Evolutionary conservation across 1,284 basidiomycete genomes (phyloP).

Genomic region (Papiliotrema fonsecae): DNA sequence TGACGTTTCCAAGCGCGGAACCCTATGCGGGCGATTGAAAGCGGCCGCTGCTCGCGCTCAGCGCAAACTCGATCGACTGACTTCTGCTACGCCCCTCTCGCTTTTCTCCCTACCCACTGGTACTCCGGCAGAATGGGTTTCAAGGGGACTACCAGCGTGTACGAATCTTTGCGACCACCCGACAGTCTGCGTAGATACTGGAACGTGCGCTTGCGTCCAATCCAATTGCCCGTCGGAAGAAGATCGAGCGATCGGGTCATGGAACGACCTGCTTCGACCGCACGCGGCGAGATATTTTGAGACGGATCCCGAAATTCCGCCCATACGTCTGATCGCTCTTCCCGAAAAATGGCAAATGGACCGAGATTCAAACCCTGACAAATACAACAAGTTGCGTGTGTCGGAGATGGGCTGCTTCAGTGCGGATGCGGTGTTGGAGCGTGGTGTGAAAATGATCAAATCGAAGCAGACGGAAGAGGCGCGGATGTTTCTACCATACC

Average conservation of each 20-base stretch:
- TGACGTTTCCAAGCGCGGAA: slow-evolving; percentile 15
- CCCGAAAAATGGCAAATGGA: slow-evolving; percentile 15
- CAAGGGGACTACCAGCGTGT: slow-evolving; percentile 17
- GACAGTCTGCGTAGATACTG: slow-evolving; percentile 33
- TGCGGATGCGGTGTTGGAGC: slow-evolving; percentile 29
- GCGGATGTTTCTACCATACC: slow-evolving; percentile 9
- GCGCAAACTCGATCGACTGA: slow-evolving; percentile 12
- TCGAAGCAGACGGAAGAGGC: slow-evolving; percentile 25
- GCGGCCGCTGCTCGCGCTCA: slow-evolving; percentile 9
- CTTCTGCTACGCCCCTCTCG: slow-evolving; percentile 3
- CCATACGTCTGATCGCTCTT: slow-evolving; percentile 22
- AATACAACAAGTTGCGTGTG: slow-evolving; percentile 17
- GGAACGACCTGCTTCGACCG: slow-evolving; percentile 32
- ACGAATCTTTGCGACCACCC: slow-evolving; percentile 35
- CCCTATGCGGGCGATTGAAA: slow-evolving; percentile 16
- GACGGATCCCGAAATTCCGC: slow-evolving; percentile 13
- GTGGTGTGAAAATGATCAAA: slow-evolving; percentile 17
- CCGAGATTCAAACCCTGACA: slow-evolving; percentile 11
- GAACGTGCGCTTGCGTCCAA: slow-evolving; percentile 29
- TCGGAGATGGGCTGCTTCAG: slow-evolving; percentile 25
- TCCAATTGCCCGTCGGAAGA: slow-evolving; percentile 15
- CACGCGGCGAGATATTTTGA: slow-evolving; percentile 23
- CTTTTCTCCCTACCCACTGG: slow-evolving; percentile 14
- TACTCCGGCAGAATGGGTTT: slow-evolving; percentile 20
- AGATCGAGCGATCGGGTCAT: slow-evolving; percentile 21